Evolutionary conservation across 2,329 filamentous ascomycete genomes (phyloP), one percentile per base, ranked within the genome.

Genomic region (Erysiphe pisi): DNA sequence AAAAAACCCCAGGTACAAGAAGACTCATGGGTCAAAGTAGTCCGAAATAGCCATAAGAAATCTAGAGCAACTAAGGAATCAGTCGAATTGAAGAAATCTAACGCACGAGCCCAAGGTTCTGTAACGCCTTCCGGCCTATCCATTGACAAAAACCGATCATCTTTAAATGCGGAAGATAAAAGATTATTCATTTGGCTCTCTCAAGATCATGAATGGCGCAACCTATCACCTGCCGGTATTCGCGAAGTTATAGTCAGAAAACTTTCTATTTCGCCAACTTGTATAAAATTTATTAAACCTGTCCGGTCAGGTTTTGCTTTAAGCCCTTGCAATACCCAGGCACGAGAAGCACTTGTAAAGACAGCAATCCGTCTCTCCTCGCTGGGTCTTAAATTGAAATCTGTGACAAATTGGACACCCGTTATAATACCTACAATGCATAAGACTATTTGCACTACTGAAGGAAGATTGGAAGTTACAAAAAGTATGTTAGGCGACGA

Each of bases 261-360:
- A 36, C 31, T 36, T 36, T 36, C 31, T 36, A 6, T 58, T 18
- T 58, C 52, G n/a, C 52, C 52, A 20, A 20, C 52, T n/a, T 58
- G 52, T 58, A 58, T 58, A 20, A n/a, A n/a, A 18, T 20, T 18
- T 18, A 58, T 58, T 58, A n/a, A 58, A 58, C 18, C 52, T 20
- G 52, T 58, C n/a, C 52, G 52, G 52, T n/a, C 52, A n/a, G 52
- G 58, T 14, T 65, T 65, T 12, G 58, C 4, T 14, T 31, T 65
- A 25, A 65, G 58, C 25, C 28, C 58, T 4, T 25, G 58, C 12
- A 65, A 52, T 31, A 52, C 25, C 76, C 52, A 79, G 58, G 76
- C 77, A 52, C 77, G 65, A 77, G 78, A 79, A 78, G 45, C 63
- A 78, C 75, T 77, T 71, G 70, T 65, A 16, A 78, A 78, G 74